These are phyloP conservation scores for Cercospora zeina DNA, from an alignment of 2,329 filamentous ascomycete species.

Conservation along the genomic window DNA sequence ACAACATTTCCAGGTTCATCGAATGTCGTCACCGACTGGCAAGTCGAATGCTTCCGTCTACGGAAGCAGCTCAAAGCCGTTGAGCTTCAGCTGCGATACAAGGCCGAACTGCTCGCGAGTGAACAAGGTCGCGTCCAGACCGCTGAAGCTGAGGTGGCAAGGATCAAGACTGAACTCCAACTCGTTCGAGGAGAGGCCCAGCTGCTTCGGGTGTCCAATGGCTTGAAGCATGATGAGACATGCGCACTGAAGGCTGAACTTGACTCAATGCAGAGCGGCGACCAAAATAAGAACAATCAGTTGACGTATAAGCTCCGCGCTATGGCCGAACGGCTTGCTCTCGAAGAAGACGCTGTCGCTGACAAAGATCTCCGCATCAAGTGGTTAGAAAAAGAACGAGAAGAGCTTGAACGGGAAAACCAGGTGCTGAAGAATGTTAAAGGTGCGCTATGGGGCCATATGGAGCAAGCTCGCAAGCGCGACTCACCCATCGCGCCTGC, in stretches of 20 bases:
- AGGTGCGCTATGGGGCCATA: constrained; percentile 14
- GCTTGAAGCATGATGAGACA: constrained; percentile 10
- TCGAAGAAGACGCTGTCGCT: constrained; percentile 14
- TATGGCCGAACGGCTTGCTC: constrained; percentile 18
- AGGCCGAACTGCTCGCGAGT: constrained; percentile 4
- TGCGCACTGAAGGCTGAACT: constrained; percentile 11
- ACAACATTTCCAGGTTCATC: neutral
- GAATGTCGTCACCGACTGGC: constrained; percentile 12
- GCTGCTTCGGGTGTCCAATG: constrained; percentile 8
- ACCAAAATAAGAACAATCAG: constrained; percentile 13
- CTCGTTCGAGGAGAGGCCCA: constrained; percentile 10
- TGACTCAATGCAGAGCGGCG: constrained; percentile 3
- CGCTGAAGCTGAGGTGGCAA: constrained; percentile 3
- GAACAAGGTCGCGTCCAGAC: neutral
- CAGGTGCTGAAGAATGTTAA: constrained; percentile 20
- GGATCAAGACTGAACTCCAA: constrained; percentile 9
- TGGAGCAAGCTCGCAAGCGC: constrained; percentile 13
- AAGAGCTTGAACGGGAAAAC: constrained; percentile 19
- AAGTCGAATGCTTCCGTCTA: constrained; percentile 16
- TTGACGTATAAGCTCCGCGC: constrained; percentile 1
- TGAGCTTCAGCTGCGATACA: constrained; percentile 4
- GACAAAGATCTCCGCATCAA: constrained; percentile 18
- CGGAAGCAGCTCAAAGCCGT: constrained; percentile 14
- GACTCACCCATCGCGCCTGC: neutral
- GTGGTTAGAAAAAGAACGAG: constrained; percentile 17